A percentile compares a stretch with the other conserved stretches of the same genome.
phyloP scores from a whole-genome alignment of 805 yeast genomes.

The Ogataea glucozyma region DNA sequence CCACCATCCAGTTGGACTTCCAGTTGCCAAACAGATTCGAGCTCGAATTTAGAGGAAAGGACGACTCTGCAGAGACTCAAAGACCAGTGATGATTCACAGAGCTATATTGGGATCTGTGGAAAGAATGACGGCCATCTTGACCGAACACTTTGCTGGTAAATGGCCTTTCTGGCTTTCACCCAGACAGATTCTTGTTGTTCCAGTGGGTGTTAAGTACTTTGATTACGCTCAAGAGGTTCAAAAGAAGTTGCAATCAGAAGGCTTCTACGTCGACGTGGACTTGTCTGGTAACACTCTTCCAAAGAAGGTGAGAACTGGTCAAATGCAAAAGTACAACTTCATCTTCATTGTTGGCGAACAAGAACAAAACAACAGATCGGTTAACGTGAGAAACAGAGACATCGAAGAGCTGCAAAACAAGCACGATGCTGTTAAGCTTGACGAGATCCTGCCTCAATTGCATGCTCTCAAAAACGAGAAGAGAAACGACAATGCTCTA shows the following conservation, averaged over 20 bases:
- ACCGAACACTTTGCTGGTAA: constrained; percentile 98
- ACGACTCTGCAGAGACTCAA: constrained; percentile 54
- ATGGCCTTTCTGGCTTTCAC: constrained; percentile 99
- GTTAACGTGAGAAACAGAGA: constrained; percentile 98
- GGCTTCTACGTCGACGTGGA: constrained; percentile 94
- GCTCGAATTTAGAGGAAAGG: constrained; percentile 79
- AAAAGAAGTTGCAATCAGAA: constrained; percentile 62
- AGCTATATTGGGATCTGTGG: constrained; percentile 97
- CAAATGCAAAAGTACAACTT: constrained; percentile 93
- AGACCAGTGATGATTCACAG: constrained; percentile 99
- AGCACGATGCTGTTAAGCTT: constrained; percentile 78
- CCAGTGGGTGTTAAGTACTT: constrained; percentile 95
- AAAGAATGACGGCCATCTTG: constrained; percentile 98
- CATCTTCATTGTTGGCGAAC: constrained; percentile 95
- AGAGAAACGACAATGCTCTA: constrained; percentile 68
- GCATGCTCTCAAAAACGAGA: constrained; percentile 64
- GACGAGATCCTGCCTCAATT: constrained; percentile 73
- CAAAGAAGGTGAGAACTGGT: constrained; percentile 97
- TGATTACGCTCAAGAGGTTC: constrained; percentile 85
- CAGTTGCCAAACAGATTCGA: constrained; percentile 95
- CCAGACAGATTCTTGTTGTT: constrained; percentile 93
- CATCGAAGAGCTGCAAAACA: constrained; percentile 87
- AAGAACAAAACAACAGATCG: constrained; percentile 73
- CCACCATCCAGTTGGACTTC: constrained; percentile 98
- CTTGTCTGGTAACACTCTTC: constrained; percentile 91